Percentiles rank a stretch among this genome's conserved stretches.
phyloP scores from a whole-genome alignment of 495 filamentous ascomycete species.

The Xylaria palmicola region DNA sequence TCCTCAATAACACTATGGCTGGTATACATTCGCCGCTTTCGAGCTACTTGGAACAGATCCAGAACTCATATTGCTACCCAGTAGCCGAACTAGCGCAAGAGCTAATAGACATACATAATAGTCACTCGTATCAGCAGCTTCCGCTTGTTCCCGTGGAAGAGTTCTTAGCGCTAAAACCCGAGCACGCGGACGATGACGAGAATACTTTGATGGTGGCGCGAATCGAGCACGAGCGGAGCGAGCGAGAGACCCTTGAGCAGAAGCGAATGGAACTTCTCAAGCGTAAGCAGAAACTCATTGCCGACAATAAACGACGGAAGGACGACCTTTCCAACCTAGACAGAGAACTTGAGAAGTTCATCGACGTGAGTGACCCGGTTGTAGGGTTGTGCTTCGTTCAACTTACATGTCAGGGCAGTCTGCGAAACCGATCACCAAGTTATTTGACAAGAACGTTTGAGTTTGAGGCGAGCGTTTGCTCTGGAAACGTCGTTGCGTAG shows the following conservation, averaged over 20 bases:
- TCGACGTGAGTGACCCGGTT: constrained; percentile 55
- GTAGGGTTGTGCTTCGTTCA: background rate
- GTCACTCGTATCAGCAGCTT: constrained; percentile 83
- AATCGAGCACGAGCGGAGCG: constrained; percentile 84
- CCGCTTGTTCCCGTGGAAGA: constrained; percentile 81
- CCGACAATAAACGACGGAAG: constrained; percentile 92
- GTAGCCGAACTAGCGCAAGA: constrained; percentile 20
- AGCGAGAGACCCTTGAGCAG: constrained; percentile 84
- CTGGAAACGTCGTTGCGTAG: background rate
- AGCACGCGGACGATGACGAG: constrained; percentile 66
- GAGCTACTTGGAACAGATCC: constrained; percentile 1
- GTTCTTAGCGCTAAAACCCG: constrained; percentile 76
- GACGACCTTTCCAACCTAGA: constrained; percentile 88
- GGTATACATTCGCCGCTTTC: background rate
- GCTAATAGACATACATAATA: constrained; percentile 34
- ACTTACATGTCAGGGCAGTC: constrained; percentile 49
- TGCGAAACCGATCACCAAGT: constrained; percentile 80
- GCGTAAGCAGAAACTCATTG: constrained; percentile 86
- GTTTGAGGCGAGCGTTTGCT: background rate
- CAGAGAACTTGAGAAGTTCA: constrained; percentile 86
- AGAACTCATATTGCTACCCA: constrained; percentile 3
- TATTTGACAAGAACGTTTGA: constrained; percentile 71
- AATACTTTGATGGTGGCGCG: constrained; percentile 85
- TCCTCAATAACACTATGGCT: background rate
- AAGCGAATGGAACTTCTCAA: constrained; percentile 81